Conservation (phyloP, 176 grass and related monocot genomes). For the Triticum urartu region DNA sequence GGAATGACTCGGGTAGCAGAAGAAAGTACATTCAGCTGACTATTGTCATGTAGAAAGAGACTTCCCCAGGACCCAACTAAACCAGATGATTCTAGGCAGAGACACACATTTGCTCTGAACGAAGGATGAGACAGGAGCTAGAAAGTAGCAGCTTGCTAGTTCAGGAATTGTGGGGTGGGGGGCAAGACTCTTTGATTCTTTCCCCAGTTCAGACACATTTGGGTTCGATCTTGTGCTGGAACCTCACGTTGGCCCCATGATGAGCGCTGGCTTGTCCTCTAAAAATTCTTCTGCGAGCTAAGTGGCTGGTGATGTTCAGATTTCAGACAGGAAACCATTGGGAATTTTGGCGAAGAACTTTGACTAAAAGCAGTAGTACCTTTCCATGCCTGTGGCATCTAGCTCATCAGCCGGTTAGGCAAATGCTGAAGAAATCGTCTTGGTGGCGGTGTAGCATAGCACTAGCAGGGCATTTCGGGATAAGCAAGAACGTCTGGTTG, state of each 20-base stretch:
- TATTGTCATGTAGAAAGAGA: constrained; percentile 1
- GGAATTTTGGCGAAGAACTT: constrained; percentile 17
- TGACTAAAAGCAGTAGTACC: background rate
- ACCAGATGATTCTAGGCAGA: constrained; percentile 14
- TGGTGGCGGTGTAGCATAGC: background rate
- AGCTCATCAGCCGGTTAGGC: background rate
- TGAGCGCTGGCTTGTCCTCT: constrained; percentile 17
- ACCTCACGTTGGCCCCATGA: background rate
- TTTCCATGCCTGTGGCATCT: background rate
- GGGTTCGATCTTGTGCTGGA: constrained; percentile 39
- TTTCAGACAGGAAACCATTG: background rate
- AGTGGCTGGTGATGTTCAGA: background rate
- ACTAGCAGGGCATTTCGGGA: background rate
- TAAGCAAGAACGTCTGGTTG: background rate
- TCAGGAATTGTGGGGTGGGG: background rate
- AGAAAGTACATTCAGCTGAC: constrained; percentile 6
- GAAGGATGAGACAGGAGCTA: background rate
- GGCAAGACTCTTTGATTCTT: constrained; percentile 1
- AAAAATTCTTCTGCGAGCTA: background rate
- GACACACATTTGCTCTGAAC: background rate
- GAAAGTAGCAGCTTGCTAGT: background rate
- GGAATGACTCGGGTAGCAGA: background rate
- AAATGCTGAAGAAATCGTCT: background rate
- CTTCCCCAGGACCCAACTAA: background rate
- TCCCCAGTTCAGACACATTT: constrained; percentile 32